Evolutionary conservation across 176 grass and related monocot genomes (phyloP).

Genomic region (Paspalum vaginatum): DNA sequence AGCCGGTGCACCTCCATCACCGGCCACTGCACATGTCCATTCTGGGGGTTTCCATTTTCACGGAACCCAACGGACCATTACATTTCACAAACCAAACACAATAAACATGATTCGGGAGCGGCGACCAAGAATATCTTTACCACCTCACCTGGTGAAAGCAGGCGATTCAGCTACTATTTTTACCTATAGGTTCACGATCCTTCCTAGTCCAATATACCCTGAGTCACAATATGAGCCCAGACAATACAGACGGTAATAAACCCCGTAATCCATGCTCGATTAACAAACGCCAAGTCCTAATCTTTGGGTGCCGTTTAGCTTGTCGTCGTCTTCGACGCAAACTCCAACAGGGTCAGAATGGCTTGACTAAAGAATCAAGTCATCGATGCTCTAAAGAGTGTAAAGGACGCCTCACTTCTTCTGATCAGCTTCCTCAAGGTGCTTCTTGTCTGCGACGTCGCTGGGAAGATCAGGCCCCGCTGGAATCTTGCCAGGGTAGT

Average conservation of each 20-base stretch:
- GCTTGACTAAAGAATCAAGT: constrained; percentile 6
- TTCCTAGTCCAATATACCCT: neutral
- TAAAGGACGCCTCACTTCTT: constrained; percentile 16
- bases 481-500: constrained; percentile 77
- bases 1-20: too few relatives aligned
- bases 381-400: neutral
- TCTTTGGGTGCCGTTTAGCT: neutral
- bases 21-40: too few relatives aligned
- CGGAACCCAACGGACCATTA: too few relatives aligned
- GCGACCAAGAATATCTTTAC: neutral
- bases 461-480: constrained; percentile 59
- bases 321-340: neutral
- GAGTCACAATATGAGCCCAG: neutral
- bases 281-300: constrained; percentile 14
- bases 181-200: neutral
- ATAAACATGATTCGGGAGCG: too few relatives aligned
- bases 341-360: neutral
- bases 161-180: neutral
- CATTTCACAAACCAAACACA: too few relatives aligned
- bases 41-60: too few relatives aligned
- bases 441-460: constrained; percentile 44
- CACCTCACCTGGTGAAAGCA: neutral
- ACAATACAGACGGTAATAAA: neutral
- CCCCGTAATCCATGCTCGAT: neutral
- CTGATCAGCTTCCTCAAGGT: neutral